Evolutionary conservation across 2,329 filamentous ascomycete species (phyloP).

Genomic region (Hortaea sp.): DNA sequence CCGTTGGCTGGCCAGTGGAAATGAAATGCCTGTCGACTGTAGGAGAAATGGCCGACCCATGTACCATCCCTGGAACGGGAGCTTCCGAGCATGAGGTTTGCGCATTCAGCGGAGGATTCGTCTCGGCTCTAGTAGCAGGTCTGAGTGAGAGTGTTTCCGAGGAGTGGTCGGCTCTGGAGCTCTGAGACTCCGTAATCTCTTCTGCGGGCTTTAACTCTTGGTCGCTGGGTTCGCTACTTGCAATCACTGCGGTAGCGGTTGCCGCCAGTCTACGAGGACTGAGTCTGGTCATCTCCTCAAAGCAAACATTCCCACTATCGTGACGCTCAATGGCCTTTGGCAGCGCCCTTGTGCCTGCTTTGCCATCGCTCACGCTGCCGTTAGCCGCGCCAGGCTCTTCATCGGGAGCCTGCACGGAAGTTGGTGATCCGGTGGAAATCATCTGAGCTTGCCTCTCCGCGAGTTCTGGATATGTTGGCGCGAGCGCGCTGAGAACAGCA

Average conservation of each 20-base stretch:
- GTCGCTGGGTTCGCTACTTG: neutral
- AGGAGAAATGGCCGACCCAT: neutral
- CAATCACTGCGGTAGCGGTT: conserved; percentile 1
- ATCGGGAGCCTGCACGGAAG: neutral
- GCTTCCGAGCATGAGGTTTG: neutral
- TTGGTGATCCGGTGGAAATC: neutral
- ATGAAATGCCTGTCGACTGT: conserved; percentile 14
- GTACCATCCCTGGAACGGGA: too few species aligned
- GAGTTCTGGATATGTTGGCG: neutral
- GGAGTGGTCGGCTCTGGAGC: neutral
- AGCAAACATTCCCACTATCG: conserved; percentile 1
- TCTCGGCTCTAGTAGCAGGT: neutral
- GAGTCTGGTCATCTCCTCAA: neutral
- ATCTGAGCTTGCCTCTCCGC: neutral
- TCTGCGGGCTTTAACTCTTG: neutral
- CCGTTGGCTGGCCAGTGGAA: neutral
- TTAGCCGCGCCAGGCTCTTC: neutral
- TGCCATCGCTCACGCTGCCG: neutral
- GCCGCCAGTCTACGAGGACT: neutral
- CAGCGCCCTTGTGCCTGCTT: neutral
- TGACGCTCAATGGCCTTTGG: neutral
- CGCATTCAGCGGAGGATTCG: neutral
- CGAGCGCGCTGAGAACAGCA: neutral
- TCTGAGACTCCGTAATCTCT: too few species aligned
- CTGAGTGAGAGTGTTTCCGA: neutral